phyloP scores from a whole-genome alignment of 1,284 basidiomycete genomes.

The Tilletia setariae region DNA sequence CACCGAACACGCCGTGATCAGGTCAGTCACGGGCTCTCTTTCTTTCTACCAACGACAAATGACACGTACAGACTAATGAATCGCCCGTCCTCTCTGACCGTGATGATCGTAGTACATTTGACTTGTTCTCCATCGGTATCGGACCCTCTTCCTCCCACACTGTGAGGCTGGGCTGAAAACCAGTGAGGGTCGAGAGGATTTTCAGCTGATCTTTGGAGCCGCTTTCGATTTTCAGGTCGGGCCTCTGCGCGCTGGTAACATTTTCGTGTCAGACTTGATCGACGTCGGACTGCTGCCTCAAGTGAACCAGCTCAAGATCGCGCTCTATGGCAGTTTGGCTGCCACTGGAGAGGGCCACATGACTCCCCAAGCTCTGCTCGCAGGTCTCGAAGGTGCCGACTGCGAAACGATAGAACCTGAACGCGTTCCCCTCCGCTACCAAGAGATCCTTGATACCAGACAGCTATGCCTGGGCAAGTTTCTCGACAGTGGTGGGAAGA shows the following conservation, averaged over 20 bases:
- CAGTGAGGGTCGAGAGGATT: background rate
- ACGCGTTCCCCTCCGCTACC: slow-evolving; percentile 67
- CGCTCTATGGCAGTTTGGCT: slow-evolving; percentile 65
- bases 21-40: background rate
- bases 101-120: slow-evolving; percentile 55
- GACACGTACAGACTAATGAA: background rate
- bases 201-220: background rate
- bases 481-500: slow-evolving; percentile 24
- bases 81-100: background rate
- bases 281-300: slow-evolving; percentile 70
- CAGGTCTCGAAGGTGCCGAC: slow-evolving; percentile 75
- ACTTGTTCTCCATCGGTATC: slow-evolving; percentile 86
- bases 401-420: slow-evolving; percentile 75
- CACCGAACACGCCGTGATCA: slow-evolving; percentile 83
- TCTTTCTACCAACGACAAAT: no score
- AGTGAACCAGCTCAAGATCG: slow-evolving; percentile 76
- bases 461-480: slow-evolving; percentile 66
- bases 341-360: slow-evolving; percentile 82
- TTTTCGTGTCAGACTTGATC: slow-evolving; percentile 69
- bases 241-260: slow-evolving; percentile 85
- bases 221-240: slow-evolving; percentile 63
- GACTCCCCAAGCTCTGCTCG: slow-evolving; percentile 85
- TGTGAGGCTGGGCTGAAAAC: background rate
- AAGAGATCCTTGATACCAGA: slow-evolving; percentile 67
- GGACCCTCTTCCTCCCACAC: slow-evolving; percentile 45